Percentiles rank a stretch among this genome's conserved stretches.
Evolutionary conservation across 169 alveolate species (phyloP).

Genomic region (Plasmodium inui): DNA sequence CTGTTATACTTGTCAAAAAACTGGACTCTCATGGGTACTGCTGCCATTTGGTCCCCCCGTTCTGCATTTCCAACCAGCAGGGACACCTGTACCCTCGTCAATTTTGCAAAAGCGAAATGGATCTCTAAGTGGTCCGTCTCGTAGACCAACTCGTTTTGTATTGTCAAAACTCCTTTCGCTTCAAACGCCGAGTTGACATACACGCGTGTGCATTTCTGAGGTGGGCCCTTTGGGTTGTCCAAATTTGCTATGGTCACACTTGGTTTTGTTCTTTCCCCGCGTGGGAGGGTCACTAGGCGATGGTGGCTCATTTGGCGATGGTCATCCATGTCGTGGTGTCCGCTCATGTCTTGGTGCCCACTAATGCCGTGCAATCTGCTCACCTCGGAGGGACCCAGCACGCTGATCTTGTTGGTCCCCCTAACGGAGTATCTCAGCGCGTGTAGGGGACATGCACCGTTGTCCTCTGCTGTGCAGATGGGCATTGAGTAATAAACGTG

Average conservation of each 20-base stretch:
- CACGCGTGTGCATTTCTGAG: slow-evolving; percentile 5
- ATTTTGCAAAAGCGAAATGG: not conserved
- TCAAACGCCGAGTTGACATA: slow-evolving; percentile 4
- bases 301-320: not conserved
- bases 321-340: not conserved
- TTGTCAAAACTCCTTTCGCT: slow-evolving; percentile 9
- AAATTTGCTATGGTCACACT: not conserved
- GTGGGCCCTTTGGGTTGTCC: not conserved
- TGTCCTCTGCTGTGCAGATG: not conserved
- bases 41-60: not conserved
- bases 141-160: slow-evolving; percentile 10
- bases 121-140: slow-evolving; percentile 9
- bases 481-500: slow-evolving; percentile 24
- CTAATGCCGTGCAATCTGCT: not conserved
- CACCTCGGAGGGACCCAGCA: not conserved
- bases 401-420: slow-evolving; percentile 9
- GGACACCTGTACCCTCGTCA: slow-evolving; percentile 28
- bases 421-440: not conserved
- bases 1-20: slow-evolving; percentile 19
- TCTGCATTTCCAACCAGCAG: not conserved
- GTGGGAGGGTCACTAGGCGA: not conserved
- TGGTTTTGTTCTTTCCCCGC: not conserved
- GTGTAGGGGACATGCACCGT: not conserved
- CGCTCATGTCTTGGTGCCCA: too few species aligned
- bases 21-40: slow-evolving; percentile 14